Conservation (phyloP, 768 basidiomycete species). For the Tulasnella sp. region DNA sequence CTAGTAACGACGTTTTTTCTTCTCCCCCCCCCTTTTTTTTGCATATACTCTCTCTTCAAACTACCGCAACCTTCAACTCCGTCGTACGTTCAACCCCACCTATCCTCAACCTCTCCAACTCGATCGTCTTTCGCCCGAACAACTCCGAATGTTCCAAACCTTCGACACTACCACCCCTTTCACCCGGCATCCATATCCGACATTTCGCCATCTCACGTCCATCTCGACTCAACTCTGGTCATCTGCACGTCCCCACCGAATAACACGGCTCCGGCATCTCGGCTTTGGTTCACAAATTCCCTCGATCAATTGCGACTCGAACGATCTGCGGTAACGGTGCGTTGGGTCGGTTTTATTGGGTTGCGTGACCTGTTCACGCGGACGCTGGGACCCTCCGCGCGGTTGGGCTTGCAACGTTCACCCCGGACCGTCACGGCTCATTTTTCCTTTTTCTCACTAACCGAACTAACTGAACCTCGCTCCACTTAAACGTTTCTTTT, state of each 20-base stretch:
- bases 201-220: neutral
- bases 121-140: neutral
- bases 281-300: neutral
- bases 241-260: neutral
- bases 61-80: neutral
- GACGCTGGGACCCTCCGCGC: neutral
- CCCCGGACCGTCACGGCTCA: neutral
- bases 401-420: neutral
- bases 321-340: neutral
- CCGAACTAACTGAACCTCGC: neutral
- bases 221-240: neutral
- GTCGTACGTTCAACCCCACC: neutral
- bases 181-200: neutral
- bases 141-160: neutral
- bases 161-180: neutral
- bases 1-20: slow-evolving; percentile 24
- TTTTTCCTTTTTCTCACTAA: neutral
- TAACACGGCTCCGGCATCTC: neutral
- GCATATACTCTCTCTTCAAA: neutral
- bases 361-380: neutral
- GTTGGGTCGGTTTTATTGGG: neutral
- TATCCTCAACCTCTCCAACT: neutral
- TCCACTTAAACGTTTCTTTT: neutral
- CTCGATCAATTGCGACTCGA: no score
- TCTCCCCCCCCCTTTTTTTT: neutral